Evolutionary conservation across 1,284 basidiomycete species (phyloP), one percentile per base, ranked within the genome.

Genomic region (Ustilago cynodontis): DNA sequence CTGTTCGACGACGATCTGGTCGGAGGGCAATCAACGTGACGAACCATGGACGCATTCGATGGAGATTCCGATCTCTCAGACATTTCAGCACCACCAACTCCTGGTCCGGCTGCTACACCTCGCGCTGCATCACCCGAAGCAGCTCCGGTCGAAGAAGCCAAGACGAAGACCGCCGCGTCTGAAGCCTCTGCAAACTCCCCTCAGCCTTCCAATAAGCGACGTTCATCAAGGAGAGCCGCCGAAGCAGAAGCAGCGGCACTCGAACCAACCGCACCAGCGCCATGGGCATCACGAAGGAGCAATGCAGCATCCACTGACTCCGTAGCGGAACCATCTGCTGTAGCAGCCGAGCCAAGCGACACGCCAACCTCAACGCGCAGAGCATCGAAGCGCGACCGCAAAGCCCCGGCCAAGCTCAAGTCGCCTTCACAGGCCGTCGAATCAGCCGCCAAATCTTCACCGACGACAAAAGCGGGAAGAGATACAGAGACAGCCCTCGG

Each of bases 21-120:
- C 5, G 31, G 11, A 5, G 31, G 31, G 31, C 31, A 33, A 33
- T 33, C 31, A 11, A 33, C 31, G 31, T 33, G 31, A 33, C 31
- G 6, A 33, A 59, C n/a, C n/a, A 75, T 70, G 67, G 60, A 70
- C 26, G 55, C 43, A 7, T 65, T 75, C 43, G 73, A 64, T 41
- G 66, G 62, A 20, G 74, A 65, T 13, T 77, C 74, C 0, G 74
- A 77, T 31, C 65, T 77, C 50, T 71, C 74, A 1, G 69, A 77
- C 22, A 24, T 71, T 0, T 71, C 69, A 1, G 61, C 73, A 7
- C 74, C 74, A 26, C 65, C 74, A 11, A 77, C 74, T 1, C 74
- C 74, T 3, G 69, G 69, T 4, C 59, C 64, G 14, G 65, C 62
- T 22, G 43, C 51, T 13, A 63, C 62, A 1, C 72, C 66, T 31